phyloP scores from a whole-genome alignment of 108 stramenopile genomes.

The Pseudonitzschia multistriata region DNA sequence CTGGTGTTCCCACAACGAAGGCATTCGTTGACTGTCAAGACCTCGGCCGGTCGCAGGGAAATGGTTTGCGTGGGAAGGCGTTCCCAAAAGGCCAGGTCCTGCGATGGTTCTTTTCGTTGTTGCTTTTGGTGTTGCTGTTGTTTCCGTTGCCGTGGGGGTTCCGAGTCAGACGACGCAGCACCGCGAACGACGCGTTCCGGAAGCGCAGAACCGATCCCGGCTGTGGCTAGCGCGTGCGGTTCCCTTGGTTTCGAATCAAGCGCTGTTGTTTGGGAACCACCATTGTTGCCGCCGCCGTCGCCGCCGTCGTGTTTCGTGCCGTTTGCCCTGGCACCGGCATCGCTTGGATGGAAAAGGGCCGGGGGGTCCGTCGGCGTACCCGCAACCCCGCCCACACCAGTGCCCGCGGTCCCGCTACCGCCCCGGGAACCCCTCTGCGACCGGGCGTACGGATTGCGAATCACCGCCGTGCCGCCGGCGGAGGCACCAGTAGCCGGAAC shows the following conservation, averaged over 20 bases:
- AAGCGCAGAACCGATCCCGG: too few relatives aligned
- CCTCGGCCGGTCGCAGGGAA: constrained; percentile 30
- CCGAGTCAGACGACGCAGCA: too few relatives aligned
- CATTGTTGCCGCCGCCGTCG: background rate
- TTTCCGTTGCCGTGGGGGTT: background rate
- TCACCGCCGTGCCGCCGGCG: background rate
- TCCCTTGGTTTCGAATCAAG: too few relatives aligned
- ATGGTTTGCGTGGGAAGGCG: constrained; percentile 31
- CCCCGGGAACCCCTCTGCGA: too few relatives aligned
- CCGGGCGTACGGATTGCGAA: constrained; percentile 1
- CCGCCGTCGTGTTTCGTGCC: background rate
- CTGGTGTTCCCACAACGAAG: background rate
- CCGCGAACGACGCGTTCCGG: too few relatives aligned
- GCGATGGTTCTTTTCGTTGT: too few relatives aligned
- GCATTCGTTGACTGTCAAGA: constrained; percentile 33
- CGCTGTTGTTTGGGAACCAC: background rate
- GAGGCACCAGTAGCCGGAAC: background rate
- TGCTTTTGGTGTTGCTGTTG: background rate
- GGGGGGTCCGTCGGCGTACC: too few relatives aligned
- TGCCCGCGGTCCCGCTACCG: background rate
- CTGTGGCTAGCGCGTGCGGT: too few relatives aligned
- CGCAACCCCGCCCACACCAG: too few relatives aligned
- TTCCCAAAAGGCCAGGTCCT: constrained; percentile 25
- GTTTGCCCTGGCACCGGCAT: too few relatives aligned
- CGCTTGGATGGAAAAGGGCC: too few relatives aligned